Evolutionary conservation across 768 basidiomycete genomes (phyloP), one percentile per base, ranked within the genome.

Genomic region (Hypsizygus marmoreus): DNA sequence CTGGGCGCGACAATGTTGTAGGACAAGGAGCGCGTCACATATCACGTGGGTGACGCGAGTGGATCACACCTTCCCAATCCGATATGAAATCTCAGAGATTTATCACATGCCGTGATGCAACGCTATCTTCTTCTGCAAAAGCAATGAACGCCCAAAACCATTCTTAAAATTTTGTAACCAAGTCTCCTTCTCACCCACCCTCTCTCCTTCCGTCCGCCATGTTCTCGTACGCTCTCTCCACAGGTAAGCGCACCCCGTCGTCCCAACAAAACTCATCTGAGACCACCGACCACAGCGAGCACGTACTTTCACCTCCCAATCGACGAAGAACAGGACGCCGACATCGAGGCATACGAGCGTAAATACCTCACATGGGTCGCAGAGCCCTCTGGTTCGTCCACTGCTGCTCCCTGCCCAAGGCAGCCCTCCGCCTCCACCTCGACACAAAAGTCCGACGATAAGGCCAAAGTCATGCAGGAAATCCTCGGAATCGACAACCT

Each of bases 401-500:
- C 47, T 14, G 16, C 56, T 5, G 35, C 22, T 37, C 32, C 12
- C 34, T 30, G 12, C 45, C 46, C 32, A 24, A 25, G n/a, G n/a
- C n/a, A n/a, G n/a, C 38, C 40, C 25, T 44, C 53, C 36, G 2
- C 39, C 47, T 24, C 24, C 51, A 16, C 29, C 30, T 19, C 38
- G 33, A 38, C 44, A 26, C 7, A 32, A n/a, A 25, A 47, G 24
- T 19, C 50, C 17, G 35, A 53, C 34, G 49, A 58, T 24, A 53
- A 34, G 19, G 31, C 41, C 7, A 45, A 45, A 28, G 69, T 74
- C 10, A 74, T 86, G 14, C 62, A 72, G 6, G 70, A 77, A 6
- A 77, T 91, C 17, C 72, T 89, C 19, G 63, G 72, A 17, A 75
- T 73, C 53, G 77, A 86, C 44, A 80, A 89, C 63, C 74, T 91